These are phyloP conservation scores for Clonostachys rhizophaga DNA, from an alignment of 2,329 filamentous ascomycete species.

Conservation along the genomic window DNA sequence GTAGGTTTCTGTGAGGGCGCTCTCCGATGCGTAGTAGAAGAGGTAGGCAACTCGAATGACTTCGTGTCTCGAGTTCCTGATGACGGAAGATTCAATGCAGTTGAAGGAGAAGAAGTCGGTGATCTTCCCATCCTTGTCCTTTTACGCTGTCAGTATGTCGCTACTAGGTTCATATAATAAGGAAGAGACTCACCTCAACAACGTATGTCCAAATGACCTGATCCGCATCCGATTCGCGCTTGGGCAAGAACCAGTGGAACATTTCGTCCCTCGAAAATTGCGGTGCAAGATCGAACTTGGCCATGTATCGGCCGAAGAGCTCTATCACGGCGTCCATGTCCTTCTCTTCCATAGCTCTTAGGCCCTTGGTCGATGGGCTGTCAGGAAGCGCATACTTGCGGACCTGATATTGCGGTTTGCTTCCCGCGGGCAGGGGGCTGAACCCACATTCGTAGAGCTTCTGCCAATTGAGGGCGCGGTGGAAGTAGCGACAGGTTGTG, in stretches of 20 bases:
- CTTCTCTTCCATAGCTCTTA: conserved; percentile 74
- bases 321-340: conserved; percentile 74
- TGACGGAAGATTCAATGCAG: conserved; percentile 86
- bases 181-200: conserved; percentile 54
- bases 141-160: neutral
- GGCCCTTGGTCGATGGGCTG: conserved; percentile 64
- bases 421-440: conserved; percentile 77
- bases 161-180: neutral
- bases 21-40: conserved; percentile 92
- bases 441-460: conserved; percentile 95
- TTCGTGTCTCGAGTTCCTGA: conserved; percentile 73
- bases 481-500: conserved; percentile 91
- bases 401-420: conserved; percentile 81
- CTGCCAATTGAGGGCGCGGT: conserved; percentile 90
- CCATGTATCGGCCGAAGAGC: conserved; percentile 72
- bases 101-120: conserved; percentile 99
- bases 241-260: conserved; percentile 80
- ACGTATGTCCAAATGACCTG: conserved; percentile 94
- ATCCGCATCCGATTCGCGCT: conserved; percentile 52
- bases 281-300: conserved; percentile 79
- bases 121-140: conserved; percentile 67
- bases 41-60: conserved; percentile 88
- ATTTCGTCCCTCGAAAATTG: conserved; percentile 77
- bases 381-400: conserved; percentile 81
- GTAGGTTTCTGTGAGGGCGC: conserved; percentile 57